Base-by-base conservation (phyloP, 2,329 filamentous ascomycete species). In the Gyromitra esculenta region DNA sequence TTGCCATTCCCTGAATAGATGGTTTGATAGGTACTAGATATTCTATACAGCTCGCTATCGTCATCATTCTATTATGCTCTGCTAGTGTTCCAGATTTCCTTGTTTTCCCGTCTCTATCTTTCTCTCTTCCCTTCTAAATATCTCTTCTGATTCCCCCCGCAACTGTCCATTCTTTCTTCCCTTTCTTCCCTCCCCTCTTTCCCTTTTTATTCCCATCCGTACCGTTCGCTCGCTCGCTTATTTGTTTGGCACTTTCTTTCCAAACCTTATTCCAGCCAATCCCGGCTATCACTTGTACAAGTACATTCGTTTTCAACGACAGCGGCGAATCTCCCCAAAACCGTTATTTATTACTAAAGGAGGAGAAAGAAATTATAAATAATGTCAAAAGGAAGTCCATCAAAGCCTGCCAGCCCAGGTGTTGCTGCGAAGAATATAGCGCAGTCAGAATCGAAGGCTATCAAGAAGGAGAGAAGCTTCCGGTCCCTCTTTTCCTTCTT, bases 401-500 rank as follows among this genome's bases (percentile, higher is more conserved):
- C 59, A 21, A 71, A 65, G 41, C 48, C 59, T 43, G 41, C n/a
- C 35, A 21, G 56, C 25, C 18, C 41, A 11, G 15, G 59, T 71
- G 31, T 50, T 57, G 13, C n/a, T 8, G 60, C 18, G 25, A 48
- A 59, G n/a, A 18, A 41, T 59, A 25, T 50, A 11, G 18, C 66
- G 18, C 48, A 64, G 65, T 13, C 70, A 39, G 21, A 67, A 64
- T n/a, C 41, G 31, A 64, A 52, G 37, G 41, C 37, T n/a, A 39
- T 75, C 18, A 77, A 70, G 57, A 78, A 78, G 35, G 63, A 75
- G 66, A 64, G 77, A n/a, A 77, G 75, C 41, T 45, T 78, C 8
- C 72, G 50, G 15, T 77, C 75, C 62, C 15, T 77, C 48, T 77
- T 77, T 69, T 77, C 71, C n/a, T 75, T 78, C 31, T 77, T 77